A percentile compares a stretch with the other conserved stretches of the same genome.
These are phyloP conservation scores for Kurtzmaniella cleridarum DNA, from an alignment of 805 yeast genomes.

Conservation along the genomic window DNA sequence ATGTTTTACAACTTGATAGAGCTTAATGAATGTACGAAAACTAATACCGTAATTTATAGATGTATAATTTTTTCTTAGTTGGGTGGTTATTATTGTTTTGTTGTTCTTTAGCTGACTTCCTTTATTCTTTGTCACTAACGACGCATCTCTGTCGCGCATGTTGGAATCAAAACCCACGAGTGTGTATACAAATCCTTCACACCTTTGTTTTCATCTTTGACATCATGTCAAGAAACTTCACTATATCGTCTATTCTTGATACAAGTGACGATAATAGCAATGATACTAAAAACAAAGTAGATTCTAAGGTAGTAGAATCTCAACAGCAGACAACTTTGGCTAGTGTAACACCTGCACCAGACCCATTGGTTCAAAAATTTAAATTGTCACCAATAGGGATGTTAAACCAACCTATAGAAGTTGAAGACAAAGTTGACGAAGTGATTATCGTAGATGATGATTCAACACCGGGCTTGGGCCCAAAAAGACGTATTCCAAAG, in stretches of 20 bases:
- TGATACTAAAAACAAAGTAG: not conserved
- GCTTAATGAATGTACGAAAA: conserved; percentile 35
- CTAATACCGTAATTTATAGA: too few species aligned
- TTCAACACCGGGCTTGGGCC: conserved; percentile 7
- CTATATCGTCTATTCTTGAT: conserved; percentile 5
- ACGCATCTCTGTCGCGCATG: too few species aligned
- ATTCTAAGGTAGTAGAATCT: not conserved
- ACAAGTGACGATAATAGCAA: conserved; percentile 3
- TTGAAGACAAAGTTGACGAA: not conserved
- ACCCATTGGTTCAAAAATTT: too few species aligned
- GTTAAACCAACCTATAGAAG: conserved; percentile 3
- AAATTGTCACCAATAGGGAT: conserved; percentile 1
- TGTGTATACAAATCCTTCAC: too few species aligned
- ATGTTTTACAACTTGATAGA: conserved; percentile 63
- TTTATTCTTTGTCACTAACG: too few species aligned
- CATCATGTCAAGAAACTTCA: conserved; percentile 2
- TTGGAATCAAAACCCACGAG: too few species aligned
- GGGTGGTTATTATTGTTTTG: too few species aligned
- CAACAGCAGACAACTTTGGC: not conserved
- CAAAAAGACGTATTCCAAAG: conserved; percentile 4
- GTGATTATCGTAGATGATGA: conserved; percentile 5
- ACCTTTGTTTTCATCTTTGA: too few species aligned
- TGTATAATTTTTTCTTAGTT: too few species aligned
- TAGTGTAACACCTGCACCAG: not conserved
- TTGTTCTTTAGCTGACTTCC: too few species aligned